phyloP scores from a whole-genome alignment of 106 monocot genomes.

The Xerophyta viscosa region DNA sequence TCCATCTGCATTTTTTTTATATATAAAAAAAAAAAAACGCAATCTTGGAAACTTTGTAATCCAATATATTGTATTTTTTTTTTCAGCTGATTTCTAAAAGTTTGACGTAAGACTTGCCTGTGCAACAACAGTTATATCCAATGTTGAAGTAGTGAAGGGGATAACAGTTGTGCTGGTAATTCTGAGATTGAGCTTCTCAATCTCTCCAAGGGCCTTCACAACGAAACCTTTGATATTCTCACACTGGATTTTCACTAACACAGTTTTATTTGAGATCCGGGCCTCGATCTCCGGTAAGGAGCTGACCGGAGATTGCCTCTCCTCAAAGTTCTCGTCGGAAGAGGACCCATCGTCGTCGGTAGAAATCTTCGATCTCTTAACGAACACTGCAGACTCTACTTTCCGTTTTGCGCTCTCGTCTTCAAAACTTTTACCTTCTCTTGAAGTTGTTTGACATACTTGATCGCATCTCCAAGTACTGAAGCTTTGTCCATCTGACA shows the following conservation, averaged over 20 bases:
- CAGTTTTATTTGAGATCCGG: constrained; percentile 23
- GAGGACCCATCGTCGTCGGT: constrained; percentile 16
- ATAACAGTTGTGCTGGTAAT: constrained; percentile 39
- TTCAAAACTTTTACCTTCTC: constrained; percentile 42
- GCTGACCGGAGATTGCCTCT: background rate
- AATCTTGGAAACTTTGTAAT: background rate
- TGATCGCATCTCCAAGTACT: constrained; percentile 56
- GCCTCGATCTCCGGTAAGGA: constrained; percentile 59
- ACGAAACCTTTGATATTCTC: constrained; percentile 38
- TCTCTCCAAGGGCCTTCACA: constrained; percentile 37
- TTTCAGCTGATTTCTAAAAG: background rate
- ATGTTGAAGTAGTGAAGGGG: constrained; percentile 29
- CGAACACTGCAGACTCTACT: constrained; percentile 27
- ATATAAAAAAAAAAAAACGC: background rate
- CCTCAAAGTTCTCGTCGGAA: constrained; percentile 20
- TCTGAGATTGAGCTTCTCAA: constrained; percentile 43
- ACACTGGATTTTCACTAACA: constrained; percentile 51
- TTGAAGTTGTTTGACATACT: constrained; percentile 59
- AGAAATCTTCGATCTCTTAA: constrained; percentile 31
- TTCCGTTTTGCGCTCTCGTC: constrained; percentile 26
- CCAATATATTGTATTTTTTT: background rate
- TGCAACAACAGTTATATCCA: constrained; percentile 56
- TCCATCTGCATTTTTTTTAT: constrained; percentile 53
- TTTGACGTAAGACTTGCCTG: constrained; percentile 18
- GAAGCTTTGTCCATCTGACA: constrained; percentile 71